Evolutionary conservation across 768 basidiomycete genomes (phyloP).

Genomic region (Russula olivacea): DNA sequence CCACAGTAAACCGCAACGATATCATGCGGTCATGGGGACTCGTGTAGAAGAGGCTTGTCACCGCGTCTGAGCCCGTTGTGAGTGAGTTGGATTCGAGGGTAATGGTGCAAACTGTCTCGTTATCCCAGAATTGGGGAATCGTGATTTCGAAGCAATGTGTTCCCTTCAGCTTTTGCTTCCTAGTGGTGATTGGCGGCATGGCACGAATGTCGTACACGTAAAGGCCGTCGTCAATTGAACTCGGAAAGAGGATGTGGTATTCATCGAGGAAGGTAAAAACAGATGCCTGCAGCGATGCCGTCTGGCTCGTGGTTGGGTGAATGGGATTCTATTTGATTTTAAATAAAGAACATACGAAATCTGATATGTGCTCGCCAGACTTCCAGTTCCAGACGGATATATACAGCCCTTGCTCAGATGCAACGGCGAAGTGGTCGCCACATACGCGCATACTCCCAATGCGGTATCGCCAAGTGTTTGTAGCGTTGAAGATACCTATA

Average conservation of each 20-base stretch:
- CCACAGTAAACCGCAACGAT: not conserved
- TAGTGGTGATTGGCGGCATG: slow-evolving; percentile 6
- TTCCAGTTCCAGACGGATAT: slow-evolving; percentile 15
- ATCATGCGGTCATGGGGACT: not conserved
- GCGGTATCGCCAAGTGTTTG: slow-evolving; percentile 11
- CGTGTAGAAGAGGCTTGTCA: not conserved
- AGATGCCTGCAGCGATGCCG: slow-evolving; percentile 3
- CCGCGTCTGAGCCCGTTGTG: not conserved
- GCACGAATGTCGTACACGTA: slow-evolving; percentile 10
- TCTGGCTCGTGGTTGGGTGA: not conserved
- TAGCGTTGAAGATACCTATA: not conserved
- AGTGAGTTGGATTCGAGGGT: slow-evolving; percentile 1
- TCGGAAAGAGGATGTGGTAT: slow-evolving; percentile 15
- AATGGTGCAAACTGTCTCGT: not conserved
- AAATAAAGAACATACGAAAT: slow-evolving; percentile 7
- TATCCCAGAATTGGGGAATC: not conserved
- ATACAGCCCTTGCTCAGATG: slow-evolving; percentile 11
- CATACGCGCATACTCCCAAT: slow-evolving; percentile 8
- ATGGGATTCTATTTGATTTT: too few relatives aligned
- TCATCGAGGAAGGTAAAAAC: slow-evolving; percentile 9
- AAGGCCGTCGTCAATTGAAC: slow-evolving; percentile 7
- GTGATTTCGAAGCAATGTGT: slow-evolving; percentile 16
- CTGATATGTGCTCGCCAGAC: slow-evolving; percentile 10
- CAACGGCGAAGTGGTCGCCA: slow-evolving; percentile 4
- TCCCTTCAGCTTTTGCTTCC: slow-evolving; percentile 2